Evolutionary conservation across 1,284 basidiomycete species (phyloP), one percentile per base, ranked within the genome.

Genomic region (Cutaneotrichosporon sp.): DNA sequence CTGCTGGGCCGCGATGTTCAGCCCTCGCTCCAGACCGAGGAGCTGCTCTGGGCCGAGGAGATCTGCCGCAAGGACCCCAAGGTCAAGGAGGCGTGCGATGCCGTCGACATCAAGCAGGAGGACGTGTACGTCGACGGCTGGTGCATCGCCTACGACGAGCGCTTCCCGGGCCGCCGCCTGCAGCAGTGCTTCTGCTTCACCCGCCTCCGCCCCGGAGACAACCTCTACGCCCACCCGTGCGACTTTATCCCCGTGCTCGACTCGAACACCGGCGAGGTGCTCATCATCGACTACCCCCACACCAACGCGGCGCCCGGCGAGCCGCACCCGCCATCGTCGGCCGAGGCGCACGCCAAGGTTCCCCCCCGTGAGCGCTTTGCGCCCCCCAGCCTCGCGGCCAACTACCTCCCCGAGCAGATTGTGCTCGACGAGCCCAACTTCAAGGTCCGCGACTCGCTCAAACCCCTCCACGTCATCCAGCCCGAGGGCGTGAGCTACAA

Each of bases 401-500:
- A 81, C 69, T 81, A 80, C 69, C 73, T 81, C 18, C 79, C 80
- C n/a, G 79, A 81, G 54, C 70, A 79, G 53, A 69, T 78, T 54
- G 68, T 65, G 18, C 51, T 69, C 36, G 74, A 79, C 54, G 64
- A 82, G 83, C 67, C 73, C 29, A 81, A 82, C 10, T 89, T 85
- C 79, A 86, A 87, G 69, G 61, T 71, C 43, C 84, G 92, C 16
- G 84, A 86, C 34, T 89, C 89, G 63, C 64, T 95, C 66, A 95
- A 93, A 79, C 92, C 93, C 4, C 81, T 97, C 47, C 89, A 92
- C 72, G 82, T 97, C 68, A 77, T 90, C 1, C 94, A 97, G 78
- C 94, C 94, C 2, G 90, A 97, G 66, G 93, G 94, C 50, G 92
- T 95, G 22, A 90, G 88, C 69, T 95, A 94, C 83, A 89, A 84